phyloP scores from a whole-genome alignment of 192 early-diverging fungal genomes.

The Oehlia diaphana region DNA sequence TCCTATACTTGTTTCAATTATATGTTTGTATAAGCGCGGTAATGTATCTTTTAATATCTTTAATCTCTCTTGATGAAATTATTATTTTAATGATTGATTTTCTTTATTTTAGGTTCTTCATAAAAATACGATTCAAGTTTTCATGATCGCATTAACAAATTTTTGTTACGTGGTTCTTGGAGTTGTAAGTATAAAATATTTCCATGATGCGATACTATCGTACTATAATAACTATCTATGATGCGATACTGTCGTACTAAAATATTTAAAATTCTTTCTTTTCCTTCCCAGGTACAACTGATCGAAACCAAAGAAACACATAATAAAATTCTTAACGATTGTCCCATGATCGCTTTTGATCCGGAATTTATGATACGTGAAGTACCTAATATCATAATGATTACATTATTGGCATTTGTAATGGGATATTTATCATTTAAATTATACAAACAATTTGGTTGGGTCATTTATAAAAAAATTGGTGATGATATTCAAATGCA shows the following conservation, averaged over 20 bases:
- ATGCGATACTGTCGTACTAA: too few species aligned
- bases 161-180: background rate
- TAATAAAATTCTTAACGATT: background rate
- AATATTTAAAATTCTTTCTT: too few species aligned
- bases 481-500: conserved; percentile 59
- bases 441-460: conserved; percentile 63
- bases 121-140: background rate
- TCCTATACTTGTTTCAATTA: background rate
- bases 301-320: background rate
- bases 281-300: background rate
- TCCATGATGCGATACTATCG: background rate
- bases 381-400: background rate
- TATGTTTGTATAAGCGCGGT: background rate
- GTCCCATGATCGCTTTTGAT: background rate
- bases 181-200: background rate
- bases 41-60: background rate
- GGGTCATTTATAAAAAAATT: conserved; percentile 68
- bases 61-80: background rate
- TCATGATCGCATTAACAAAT: background rate
- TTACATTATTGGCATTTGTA: background rate
- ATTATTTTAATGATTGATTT: background rate
- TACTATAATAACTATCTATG: background rate
- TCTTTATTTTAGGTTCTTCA: background rate
- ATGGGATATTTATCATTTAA: conserved; percentile 37
- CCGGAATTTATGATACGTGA: background rate